phyloP scores from a whole-genome alignment of 2,329 filamentous ascomycete genomes.

The Epicoccum nigrum region DNA sequence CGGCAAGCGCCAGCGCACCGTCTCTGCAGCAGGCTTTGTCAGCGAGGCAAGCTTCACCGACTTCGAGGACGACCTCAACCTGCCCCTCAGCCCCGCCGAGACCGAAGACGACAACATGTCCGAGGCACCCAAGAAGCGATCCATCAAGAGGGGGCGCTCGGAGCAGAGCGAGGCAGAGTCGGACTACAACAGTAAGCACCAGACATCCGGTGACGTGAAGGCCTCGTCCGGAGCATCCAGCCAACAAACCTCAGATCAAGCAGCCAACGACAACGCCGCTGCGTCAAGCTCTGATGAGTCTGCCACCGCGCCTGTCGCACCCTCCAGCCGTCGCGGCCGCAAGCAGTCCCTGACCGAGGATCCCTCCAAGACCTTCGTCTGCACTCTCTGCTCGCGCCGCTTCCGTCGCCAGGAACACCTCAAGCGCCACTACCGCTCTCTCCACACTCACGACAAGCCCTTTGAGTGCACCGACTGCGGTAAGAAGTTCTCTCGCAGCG shows the following conservation, averaged over 20 bases:
- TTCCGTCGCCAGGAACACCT: constrained; percentile 98
- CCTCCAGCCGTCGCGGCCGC: constrained; percentile 86
- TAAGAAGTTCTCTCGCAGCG: constrained; percentile 98
- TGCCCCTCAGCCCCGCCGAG: constrained; percentile 66
- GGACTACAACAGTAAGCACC: constrained; percentile 44
- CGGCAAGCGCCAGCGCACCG: constrained; percentile 74
- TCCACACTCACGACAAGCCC: constrained; percentile 98
- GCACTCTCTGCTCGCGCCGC: constrained; percentile 92
- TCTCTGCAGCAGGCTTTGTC: constrained; percentile 74
- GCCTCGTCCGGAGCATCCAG: constrained; percentile 45
- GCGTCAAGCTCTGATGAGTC: constrained; percentile 54
- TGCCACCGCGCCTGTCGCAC: constrained; percentile 36
- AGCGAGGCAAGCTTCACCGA: constrained; percentile 78
- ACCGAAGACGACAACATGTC: constrained; percentile 53
- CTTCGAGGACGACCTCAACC: constrained; percentile 71
- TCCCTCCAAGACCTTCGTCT: constrained; percentile 97
- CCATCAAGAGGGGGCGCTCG: constrained; percentile 35
- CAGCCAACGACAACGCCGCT: constrained; percentile 51
- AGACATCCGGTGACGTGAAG: constrained; percentile 42
- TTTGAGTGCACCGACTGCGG: constrained; percentile 97
- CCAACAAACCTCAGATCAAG: constrained; percentile 44
- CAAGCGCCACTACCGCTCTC: constrained; percentile 97
- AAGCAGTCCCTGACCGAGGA: constrained; percentile 99
- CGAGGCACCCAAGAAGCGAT: constrained; percentile 34
- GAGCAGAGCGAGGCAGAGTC: constrained; percentile 46